These are phyloP conservation scores for Cutaneotrichosporon spelunceum DNA, from an alignment of 1,284 basidiomycete genomes.

Conservation along the genomic window DNA sequence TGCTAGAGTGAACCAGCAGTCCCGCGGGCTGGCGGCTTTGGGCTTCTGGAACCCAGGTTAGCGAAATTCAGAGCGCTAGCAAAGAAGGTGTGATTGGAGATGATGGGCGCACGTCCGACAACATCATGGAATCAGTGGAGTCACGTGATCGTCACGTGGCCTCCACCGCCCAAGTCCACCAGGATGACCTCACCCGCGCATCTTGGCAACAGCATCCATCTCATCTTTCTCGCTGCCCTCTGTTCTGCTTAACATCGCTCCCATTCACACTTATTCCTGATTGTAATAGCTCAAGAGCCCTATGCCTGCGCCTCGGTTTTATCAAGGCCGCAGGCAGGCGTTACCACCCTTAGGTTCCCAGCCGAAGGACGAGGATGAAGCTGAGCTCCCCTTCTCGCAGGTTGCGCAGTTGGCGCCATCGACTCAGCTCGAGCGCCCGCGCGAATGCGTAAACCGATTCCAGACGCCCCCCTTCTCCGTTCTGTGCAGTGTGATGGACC, in stretches of 20 bases:
- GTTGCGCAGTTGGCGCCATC: constrained; percentile 19
- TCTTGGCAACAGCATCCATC: not conserved
- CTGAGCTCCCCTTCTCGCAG: constrained; percentile 1
- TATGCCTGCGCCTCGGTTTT: constrained; percentile 5
- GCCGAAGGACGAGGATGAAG: not conserved
- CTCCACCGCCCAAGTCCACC: not conserved
- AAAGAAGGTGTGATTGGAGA: not conserved
- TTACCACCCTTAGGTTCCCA: constrained; percentile 1
- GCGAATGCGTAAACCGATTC: constrained; percentile 47
- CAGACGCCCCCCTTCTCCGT: constrained; percentile 49
- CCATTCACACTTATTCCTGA: not conserved
- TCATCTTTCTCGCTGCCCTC: not conserved
- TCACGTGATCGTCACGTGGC: not conserved
- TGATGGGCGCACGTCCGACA: no score
- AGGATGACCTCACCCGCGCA: not conserved
- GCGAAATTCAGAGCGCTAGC: no score
- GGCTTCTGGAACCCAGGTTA: no score
- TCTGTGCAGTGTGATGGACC: constrained; percentile 49
- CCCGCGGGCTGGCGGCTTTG: no score
- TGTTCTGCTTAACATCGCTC: not conserved
- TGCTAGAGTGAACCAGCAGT: no score
- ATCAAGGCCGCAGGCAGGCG: not conserved
- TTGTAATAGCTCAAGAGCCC: not conserved
- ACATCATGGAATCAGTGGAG: no score
- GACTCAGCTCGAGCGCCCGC: constrained; percentile 44